phyloP scores from a whole-genome alignment of 805 yeast species.

The Sugiyamaella boreocaroliniensis region DNA sequence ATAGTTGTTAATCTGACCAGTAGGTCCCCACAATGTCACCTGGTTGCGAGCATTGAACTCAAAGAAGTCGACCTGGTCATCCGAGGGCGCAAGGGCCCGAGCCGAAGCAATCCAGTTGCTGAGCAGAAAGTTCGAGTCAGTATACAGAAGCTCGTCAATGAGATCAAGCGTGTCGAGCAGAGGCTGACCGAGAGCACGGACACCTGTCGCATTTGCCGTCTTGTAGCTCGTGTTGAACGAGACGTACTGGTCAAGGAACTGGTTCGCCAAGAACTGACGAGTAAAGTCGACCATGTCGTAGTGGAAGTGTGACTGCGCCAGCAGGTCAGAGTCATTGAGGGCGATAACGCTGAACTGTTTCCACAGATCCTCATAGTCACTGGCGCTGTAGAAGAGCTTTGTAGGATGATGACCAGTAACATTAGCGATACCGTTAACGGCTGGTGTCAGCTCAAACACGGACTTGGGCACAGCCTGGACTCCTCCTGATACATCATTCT shows the following conservation, averaged over 20 bases:
- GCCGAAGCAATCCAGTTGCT: conserved; percentile 10
- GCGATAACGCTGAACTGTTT: not conserved
- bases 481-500: conserved; percentile 6
- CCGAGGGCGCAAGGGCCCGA: conserved; percentile 1
- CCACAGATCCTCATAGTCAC: conserved; percentile 8
- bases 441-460: conserved; percentile 8
- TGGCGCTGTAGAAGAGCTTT: conserved; percentile 6
- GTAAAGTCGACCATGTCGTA: conserved; percentile 15
- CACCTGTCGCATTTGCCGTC: not conserved
- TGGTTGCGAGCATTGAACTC: conserved; percentile 16
- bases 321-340: not conserved
- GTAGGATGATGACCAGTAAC: conserved; percentile 11
- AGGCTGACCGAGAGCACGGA: not conserved
- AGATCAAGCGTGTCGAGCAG: conserved; percentile 1
- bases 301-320: conserved; percentile 8
- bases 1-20: conserved; percentile 10
- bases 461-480: conserved; percentile 9
- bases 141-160: conserved; percentile 11
- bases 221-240: conserved; percentile 2
- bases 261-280: conserved; percentile 13
- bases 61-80: conserved; percentile 3
- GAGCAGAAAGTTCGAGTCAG: conserved; percentile 10
- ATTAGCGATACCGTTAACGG: conserved; percentile 6
- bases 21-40: conserved; percentile 16
- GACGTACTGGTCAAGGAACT: conserved; percentile 8